phyloP scores from a whole-genome alignment of 768 basidiomycete species.

The Leccinum fibrillosum region DNA sequence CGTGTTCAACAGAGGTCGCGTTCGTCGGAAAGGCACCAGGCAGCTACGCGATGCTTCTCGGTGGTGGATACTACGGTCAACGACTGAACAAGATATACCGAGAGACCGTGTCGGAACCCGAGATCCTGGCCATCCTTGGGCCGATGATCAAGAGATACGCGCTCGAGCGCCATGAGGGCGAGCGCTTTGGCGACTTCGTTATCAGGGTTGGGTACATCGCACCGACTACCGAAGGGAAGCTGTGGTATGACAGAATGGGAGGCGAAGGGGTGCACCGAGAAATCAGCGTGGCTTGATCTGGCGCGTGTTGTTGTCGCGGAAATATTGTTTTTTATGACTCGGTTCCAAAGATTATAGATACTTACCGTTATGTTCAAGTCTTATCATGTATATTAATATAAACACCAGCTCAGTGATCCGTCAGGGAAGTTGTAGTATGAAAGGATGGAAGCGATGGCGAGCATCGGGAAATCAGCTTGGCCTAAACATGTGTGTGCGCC shows the following conservation, averaged over 20 bases:
- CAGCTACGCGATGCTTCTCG: constrained; percentile 90
- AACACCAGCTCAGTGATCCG: neutral
- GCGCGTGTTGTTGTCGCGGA: neutral
- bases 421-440: constrained; percentile 84
- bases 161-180: constrained; percentile 79
- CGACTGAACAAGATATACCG: constrained; percentile 95
- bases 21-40: constrained; percentile 97
- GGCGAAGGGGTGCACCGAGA: constrained; percentile 64
- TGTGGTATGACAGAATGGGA: constrained; percentile 85
- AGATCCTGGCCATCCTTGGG: constrained; percentile 82
- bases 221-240: constrained; percentile 75
- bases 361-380: neutral
- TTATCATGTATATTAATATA: neutral
- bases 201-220: constrained; percentile 90
- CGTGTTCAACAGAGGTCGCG: constrained; percentile 66
- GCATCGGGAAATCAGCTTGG: constrained; percentile 34
- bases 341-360: neutral
- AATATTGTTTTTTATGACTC: neutral
- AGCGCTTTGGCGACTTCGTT: constrained; percentile 94
- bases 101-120: constrained; percentile 86
- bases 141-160: constrained; percentile 97
- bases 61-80: constrained; percentile 93
- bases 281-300: constrained; percentile 14
- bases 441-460: constrained; percentile 70
- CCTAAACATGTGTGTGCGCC: neutral